Percentiles rank a stretch among this genome's conserved stretches.
Evolutionary conservation across 192 early-diverging fungal species (phyloP).

Genomic region (Allomyces javanicus): DNA sequence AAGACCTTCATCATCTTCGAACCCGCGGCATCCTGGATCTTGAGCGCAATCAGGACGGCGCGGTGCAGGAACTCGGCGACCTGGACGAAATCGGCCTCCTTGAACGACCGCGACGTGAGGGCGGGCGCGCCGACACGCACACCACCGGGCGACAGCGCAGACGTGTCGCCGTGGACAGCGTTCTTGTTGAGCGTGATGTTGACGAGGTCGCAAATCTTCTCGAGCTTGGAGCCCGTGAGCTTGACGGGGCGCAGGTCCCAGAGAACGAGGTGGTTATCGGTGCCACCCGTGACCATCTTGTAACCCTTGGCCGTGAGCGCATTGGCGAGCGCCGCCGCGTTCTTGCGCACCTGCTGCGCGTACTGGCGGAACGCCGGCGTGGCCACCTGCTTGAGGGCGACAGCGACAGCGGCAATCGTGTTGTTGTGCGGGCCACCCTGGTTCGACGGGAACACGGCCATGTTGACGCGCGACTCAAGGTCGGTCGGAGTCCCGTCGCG

Average conservation of each 20-base stretch:
- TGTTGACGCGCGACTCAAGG: slow-evolving; percentile 88
- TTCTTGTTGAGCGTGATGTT: slow-evolving; percentile 99
- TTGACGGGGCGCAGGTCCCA: slow-evolving; percentile 88
- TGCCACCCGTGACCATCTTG: slow-evolving; percentile 84
- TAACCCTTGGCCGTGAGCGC: slow-evolving; percentile 63
- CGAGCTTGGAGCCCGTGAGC: slow-evolving; percentile 92
- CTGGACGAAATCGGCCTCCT: slow-evolving; percentile 88
- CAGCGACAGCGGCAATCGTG: slow-evolving; percentile 96
- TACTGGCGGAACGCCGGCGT: slow-evolving; percentile 84
- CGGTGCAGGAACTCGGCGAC: slow-evolving; percentile 93
- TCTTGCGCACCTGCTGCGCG: slow-evolving; percentile 86
- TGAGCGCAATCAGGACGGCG: slow-evolving; percentile 69
- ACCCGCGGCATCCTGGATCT: slow-evolving; percentile 66
- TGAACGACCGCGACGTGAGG: slow-evolving; percentile 88
- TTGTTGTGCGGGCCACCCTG: slow-evolving; percentile 99
- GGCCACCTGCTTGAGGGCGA: slow-evolving; percentile 92
- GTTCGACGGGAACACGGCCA: slow-evolving; percentile 97
- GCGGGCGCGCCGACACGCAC: slow-evolving; percentile 89
- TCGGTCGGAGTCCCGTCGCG: slow-evolving; percentile 53
- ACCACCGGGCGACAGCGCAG: slow-evolving; percentile 91
- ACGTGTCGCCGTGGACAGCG: slow-evolving; percentile 88
- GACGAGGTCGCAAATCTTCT: slow-evolving; percentile 94
- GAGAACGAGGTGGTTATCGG: slow-evolving; percentile 94
- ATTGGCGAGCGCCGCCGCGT: slow-evolving; percentile 68
- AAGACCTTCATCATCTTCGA: slow-evolving; percentile 98